Evolutionary conservation across 495 filamentous ascomycete species (phyloP), one percentile per base, ranked within the genome.

Genomic region (Usnea hakonensis): DNA sequence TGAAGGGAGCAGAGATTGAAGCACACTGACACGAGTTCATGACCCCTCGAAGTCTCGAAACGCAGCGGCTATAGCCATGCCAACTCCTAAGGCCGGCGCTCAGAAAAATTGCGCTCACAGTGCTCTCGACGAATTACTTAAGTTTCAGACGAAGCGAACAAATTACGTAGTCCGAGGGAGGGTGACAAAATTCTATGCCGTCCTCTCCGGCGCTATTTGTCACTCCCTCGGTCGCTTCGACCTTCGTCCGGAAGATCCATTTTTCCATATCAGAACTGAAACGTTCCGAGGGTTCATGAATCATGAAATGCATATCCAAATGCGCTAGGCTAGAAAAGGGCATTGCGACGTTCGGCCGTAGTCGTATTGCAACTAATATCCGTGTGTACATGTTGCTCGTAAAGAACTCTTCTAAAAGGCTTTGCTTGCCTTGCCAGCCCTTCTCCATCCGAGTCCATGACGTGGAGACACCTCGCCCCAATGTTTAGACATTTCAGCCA

Each of bases 401-500:
- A 0, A 13, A 9, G 1, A 50, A 2, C 16, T 7, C 2, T 3
- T 19, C 6, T 26, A 4, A 5, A 52, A 32, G 0, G 0, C 0
- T 32, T 32, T 5, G 8, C 5, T 30, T 2, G 48, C 48, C 23
- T 16, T 16, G 48, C 8, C 5, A 14, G 1, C 13, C 3, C 26
- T 30, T 28, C 46, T n/a, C 28, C 23, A 17, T 5, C 13, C 23
- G 11, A 50, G 26, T 30, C 23, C 11, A 46, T 23, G 21, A 46
- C 43, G 43, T 46, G n/a, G 43, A 11, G 43, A 46, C 43, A 21
- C 43, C 21, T 13, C 43, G 2, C 16, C 6, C 26, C 41, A 60
- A 16, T 21, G 14, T 11, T 19, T 17, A 41, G 7, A 41, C 38
- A 35, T 26, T 32, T 7, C 43, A 30, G 23, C 26, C 38, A 23